These are phyloP conservation scores for Fraxinus paxiana DNA, from an alignment of 305 asterid genomes.

Conservation along the genomic window DNA sequence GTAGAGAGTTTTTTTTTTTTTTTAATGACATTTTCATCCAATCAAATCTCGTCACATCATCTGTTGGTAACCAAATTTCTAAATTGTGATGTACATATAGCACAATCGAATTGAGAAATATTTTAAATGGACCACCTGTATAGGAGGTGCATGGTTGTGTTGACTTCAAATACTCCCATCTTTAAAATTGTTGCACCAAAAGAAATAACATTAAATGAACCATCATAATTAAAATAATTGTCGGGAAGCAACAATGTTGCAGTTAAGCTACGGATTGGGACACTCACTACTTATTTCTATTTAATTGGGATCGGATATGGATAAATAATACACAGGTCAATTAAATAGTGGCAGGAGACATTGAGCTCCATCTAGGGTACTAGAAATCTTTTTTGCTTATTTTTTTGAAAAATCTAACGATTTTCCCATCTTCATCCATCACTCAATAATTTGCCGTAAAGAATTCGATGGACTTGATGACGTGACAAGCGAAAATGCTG, in stretches of 20 bases:
- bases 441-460: background rate
- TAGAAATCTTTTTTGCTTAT: background rate
- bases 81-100: no score
- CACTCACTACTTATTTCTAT: no score
- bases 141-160: background rate
- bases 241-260: no score
- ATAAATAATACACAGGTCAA: background rate
- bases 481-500: background rate
- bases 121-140: background rate
- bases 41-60: background rate
- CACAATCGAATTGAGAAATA: background rate
- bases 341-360: background rate
- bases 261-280: no score
- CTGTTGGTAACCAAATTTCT: background rate
- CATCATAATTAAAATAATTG: no score
- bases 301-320: background rate
- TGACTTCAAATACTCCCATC: background rate
- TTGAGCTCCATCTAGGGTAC: background rate
- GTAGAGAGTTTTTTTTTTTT: no score
- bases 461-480: background rate
- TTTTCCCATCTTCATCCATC: background rate
- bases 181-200: background rate
- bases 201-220: background rate
- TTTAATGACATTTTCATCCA: background rate
- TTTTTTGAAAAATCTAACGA: background rate